phyloP scores from a whole-genome alignment of 192 early-diverging fungal species.

The Coemansia sp. region DNA sequence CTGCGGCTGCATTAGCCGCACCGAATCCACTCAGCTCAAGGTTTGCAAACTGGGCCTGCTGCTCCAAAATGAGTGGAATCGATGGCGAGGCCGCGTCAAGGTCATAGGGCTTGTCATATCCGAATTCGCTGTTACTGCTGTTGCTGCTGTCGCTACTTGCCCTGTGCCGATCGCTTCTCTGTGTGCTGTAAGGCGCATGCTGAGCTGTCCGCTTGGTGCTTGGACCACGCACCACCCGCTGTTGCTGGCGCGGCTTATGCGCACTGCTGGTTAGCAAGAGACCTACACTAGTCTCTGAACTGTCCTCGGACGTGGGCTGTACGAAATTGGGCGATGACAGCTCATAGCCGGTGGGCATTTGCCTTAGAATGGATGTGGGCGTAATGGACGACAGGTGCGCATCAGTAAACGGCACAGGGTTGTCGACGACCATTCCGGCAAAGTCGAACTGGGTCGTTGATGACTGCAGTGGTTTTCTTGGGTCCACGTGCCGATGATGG shows the following conservation, averaged over 20 bases:
- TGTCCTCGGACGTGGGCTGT: background rate
- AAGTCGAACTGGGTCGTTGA: slow-evolving; percentile 29
- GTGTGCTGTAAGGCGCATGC: slow-evolving; percentile 36
- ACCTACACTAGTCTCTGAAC: background rate
- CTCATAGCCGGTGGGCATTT: slow-evolving; percentile 25
- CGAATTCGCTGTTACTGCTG: slow-evolving; percentile 18
- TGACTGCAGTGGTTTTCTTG: background rate
- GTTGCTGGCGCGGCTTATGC: slow-evolving; percentile 13
- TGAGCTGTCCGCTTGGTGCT: slow-evolving; percentile 25
- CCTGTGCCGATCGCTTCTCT: slow-evolving; percentile 23
- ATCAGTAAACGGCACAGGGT: slow-evolving; percentile 13
- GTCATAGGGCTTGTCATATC: slow-evolving; percentile 11
- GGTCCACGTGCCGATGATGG: background rate
- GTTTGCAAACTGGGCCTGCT: slow-evolving; percentile 22
- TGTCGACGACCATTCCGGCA: slow-evolving; percentile 40
- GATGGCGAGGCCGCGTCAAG: slow-evolving; percentile 32
- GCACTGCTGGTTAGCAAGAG: background rate
- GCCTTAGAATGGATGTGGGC: slow-evolving; percentile 23
- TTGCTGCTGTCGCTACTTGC: slow-evolving; percentile 20
- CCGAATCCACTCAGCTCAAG: background rate
- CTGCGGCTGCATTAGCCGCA: background rate
- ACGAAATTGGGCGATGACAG: slow-evolving; percentile 16
- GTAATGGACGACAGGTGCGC: background rate
- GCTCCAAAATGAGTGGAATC: slow-evolving; percentile 34
- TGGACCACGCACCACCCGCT: slow-evolving; percentile 36